These are phyloP conservation scores for Sphaceloma murrayae DNA, from an alignment of 2,329 filamentous ascomycete genomes.

Conservation along the genomic window DNA sequence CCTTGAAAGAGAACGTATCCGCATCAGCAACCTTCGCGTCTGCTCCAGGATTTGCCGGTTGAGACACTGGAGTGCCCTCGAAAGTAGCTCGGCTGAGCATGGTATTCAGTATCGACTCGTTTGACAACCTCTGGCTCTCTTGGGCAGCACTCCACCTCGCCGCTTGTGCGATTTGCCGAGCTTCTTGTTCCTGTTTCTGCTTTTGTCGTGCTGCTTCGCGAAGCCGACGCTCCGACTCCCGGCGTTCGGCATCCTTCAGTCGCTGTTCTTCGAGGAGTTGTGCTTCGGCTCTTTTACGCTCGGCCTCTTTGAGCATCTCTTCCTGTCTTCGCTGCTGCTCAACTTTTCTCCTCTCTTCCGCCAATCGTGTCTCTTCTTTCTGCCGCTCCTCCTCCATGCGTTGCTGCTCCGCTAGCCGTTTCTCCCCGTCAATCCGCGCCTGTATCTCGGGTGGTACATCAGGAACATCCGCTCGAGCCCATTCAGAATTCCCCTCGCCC, in stretches of 20 bases:
- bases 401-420: slow-evolving; percentile 2
- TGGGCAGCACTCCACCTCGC: slow-evolving; percentile 4
- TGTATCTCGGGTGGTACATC: slow-evolving; percentile 12
- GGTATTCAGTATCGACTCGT: neutral
- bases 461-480: slow-evolving; percentile 3
- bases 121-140: neutral
- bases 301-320: slow-evolving; percentile 2
- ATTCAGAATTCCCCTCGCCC: neutral
- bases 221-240: neutral
- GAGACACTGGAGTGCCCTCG: too few species aligned
- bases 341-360: neutral
- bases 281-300: slow-evolving; percentile 3
- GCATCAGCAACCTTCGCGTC: neutral
- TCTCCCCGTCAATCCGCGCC: slow-evolving; percentile 11
- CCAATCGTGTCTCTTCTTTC: neutral
- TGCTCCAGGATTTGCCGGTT: neutral
- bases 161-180: slow-evolving; percentile 5
- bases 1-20: neutral
- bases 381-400: neutral
- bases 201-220: slow-evolving; percentile 4
- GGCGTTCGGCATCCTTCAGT: slow-evolving; percentile 8
- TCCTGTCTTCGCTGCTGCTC: slow-evolving; percentile 3
- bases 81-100: too few species aligned
- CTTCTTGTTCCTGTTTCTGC: slow-evolving; percentile 8
- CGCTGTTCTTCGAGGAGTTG: slow-evolving; percentile 1